Evolutionary conservation across 2,329 filamentous ascomycete species (phyloP).

Genomic region (Fonsecaea pedrosoi): DNA sequence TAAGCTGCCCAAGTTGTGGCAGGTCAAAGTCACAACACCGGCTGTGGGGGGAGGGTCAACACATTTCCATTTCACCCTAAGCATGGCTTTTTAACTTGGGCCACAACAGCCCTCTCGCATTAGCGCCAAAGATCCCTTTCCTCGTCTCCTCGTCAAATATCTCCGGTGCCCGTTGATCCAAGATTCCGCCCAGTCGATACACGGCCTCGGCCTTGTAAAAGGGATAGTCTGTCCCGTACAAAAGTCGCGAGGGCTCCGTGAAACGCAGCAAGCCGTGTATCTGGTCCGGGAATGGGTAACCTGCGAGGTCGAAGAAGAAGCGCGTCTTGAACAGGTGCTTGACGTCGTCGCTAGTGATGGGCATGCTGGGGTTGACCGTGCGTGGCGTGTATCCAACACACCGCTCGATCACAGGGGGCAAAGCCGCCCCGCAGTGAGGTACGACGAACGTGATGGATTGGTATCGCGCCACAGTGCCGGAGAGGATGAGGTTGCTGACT

Average conservation of each 20-base stretch:
- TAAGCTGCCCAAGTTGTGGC: too few species aligned
- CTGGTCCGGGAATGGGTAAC: conserved; percentile 27
- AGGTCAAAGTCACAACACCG: too few species aligned
- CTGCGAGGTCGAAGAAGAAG: conserved; percentile 31
- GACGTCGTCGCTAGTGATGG: conserved; percentile 15
- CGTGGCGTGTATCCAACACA: conserved; percentile 14
- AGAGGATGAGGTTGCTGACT: conserved; percentile 57
- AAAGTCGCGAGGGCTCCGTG: neutral
- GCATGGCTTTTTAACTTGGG: conserved; percentile 11
- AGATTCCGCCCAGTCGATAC: conserved; percentile 4
- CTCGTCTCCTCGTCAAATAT: conserved; percentile 10
- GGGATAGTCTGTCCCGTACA: conserved; percentile 22
- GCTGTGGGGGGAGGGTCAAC: conserved; percentile 6
- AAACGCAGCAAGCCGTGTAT: conserved; percentile 45
- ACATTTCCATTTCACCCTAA: neutral
- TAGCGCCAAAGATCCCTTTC: conserved; percentile 7
- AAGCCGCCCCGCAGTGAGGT: conserved; percentile 55
- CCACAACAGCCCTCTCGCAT: conserved; percentile 8
- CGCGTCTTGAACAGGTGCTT: conserved; percentile 17
- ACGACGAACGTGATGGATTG: conserved; percentile 56
- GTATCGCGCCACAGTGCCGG: conserved; percentile 53
- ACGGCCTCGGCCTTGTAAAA: conserved; percentile 14
- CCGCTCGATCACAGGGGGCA: conserved; percentile 43
- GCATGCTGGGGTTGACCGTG: neutral
- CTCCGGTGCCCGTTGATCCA: conserved; percentile 1